These are phyloP conservation scores for Cymbidium sinense DNA, from an alignment of 106 monocot species.

Conservation along the genomic window DNA sequence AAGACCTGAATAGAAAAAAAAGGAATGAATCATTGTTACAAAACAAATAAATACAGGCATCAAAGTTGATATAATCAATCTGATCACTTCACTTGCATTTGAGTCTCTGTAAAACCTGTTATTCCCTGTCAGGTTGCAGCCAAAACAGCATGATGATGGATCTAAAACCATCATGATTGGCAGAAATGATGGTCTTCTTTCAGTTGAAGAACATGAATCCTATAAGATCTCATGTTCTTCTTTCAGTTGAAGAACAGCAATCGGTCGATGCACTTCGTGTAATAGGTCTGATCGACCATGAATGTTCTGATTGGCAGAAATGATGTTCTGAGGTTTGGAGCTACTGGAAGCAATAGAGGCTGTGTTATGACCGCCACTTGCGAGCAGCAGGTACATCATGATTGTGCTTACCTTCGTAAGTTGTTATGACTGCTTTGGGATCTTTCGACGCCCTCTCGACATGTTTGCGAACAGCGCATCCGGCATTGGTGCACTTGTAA, in stretches of 20 bases:
- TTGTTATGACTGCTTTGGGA: constrained; percentile 53
- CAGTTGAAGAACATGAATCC: constrained; percentile 34
- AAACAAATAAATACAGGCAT: constrained; percentile 1
- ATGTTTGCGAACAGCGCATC: constrained; percentile 80
- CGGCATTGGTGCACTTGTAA: constrained; percentile 66
- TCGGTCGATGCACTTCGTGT: constrained; percentile 18
- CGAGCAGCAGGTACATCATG: constrained; percentile 62
- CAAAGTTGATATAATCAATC: constrained; percentile 1
- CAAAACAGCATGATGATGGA: not conserved
- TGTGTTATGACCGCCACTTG: constrained; percentile 39
- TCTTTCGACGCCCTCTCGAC: constrained; percentile 68
- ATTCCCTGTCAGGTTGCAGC: not conserved
- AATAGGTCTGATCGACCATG: constrained; percentile 20
- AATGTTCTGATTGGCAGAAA: constrained; percentile 22
- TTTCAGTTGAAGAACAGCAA: constrained; percentile 48
- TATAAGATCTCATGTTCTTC: too few relatives aligned
- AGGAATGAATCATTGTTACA: constrained; percentile 4
- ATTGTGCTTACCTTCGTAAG: constrained; percentile 80
- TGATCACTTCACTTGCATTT: not conserved
- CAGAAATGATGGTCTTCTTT: constrained; percentile 37
- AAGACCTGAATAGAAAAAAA: not conserved
- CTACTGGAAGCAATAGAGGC: constrained; percentile 9
- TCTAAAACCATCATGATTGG: not conserved
- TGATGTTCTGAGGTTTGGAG: constrained; percentile 18
- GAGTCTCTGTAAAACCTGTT: not conserved